These are phyloP conservation scores for Suillus alpinus DNA, from an alignment of 768 basidiomycete species.

Conservation along the genomic window DNA sequence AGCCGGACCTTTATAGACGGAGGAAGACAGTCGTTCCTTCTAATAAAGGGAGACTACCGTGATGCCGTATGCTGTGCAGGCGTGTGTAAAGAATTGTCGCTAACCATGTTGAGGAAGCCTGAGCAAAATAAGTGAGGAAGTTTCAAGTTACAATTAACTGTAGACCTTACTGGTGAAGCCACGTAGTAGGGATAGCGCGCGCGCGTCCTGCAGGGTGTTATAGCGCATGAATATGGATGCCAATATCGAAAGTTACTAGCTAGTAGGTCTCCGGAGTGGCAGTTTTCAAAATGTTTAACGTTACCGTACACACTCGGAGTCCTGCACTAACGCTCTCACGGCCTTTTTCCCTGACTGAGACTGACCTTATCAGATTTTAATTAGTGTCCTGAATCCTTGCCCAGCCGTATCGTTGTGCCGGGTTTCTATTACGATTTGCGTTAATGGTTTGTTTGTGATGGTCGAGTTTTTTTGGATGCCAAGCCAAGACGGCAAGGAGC, in stretches of 20 bases:
- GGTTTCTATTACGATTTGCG: constrained; percentile 8
- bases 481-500: constrained; percentile 10
- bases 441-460: not conserved
- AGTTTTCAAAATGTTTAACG: constrained; percentile 4
- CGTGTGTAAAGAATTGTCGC: not conserved
- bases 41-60: not conserved
- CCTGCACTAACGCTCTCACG: constrained; percentile 19
- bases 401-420: constrained; percentile 7
- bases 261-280: not conserved
- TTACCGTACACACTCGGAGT: constrained; percentile 5
- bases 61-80: not conserved
- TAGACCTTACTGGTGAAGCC: not conserved
- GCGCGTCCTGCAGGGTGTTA: not conserved
- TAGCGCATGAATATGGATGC: not conserved
- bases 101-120: not conserved
- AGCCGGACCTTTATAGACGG: no score
- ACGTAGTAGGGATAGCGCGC: not conserved
- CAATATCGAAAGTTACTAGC: not conserved
- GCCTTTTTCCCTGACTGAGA: constrained; percentile 14
- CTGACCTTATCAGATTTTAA: constrained; percentile 13
- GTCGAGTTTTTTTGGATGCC: constrained; percentile 14
- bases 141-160: no score
- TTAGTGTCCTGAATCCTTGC: not conserved
- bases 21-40: no score
- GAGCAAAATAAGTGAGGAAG: not conserved